Percentiles rank a stretch among this genome's conserved stretches.
These are phyloP conservation scores for Lanmaoa rubissima DNA, from an alignment of 768 basidiomycete genomes.

Conservation along the genomic window DNA sequence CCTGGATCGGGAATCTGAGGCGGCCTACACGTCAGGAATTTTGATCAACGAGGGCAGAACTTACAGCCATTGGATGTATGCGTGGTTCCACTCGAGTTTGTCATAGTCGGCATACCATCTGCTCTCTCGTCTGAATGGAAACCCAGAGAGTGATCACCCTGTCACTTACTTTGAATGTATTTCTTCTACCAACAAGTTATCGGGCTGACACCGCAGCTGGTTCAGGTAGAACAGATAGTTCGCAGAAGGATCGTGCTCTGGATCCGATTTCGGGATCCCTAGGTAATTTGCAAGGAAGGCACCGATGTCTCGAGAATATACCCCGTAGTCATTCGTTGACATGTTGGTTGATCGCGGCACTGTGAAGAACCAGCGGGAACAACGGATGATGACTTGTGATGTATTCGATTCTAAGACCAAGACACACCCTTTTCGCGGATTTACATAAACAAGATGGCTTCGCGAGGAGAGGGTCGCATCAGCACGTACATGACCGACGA, in stretches of 20 bases:
- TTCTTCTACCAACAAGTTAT: conserved; percentile 59
- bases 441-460: background rate
- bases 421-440: background rate
- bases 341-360: conserved; percentile 9
- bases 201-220: conserved; percentile 54
- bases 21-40: background rate
- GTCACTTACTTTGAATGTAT: conserved; percentile 53
- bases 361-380: conserved; percentile 6
- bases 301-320: conserved; percentile 23
- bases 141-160: background rate
- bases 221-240: conserved; percentile 68
- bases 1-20: conserved; percentile 67
- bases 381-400: conserved; percentile 8
- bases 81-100: conserved; percentile 65
- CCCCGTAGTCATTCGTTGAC: conserved; percentile 6
- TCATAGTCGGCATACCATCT: conserved; percentile 68
- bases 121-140: conserved; percentile 4
- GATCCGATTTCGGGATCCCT: conserved; percentile 6
- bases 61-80: conserved; percentile 79
- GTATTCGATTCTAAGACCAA: conserved; percentile 1
- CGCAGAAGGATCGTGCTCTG: conserved; percentile 18
- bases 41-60: conserved; percentile 25
- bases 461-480: background rate
- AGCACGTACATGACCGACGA: background rate
- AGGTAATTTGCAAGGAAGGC: conserved; percentile 29